Base-by-base conservation (phyloP, 2,329 filamentous ascomycete species). In the Fusarium incarnatum region DNA sequence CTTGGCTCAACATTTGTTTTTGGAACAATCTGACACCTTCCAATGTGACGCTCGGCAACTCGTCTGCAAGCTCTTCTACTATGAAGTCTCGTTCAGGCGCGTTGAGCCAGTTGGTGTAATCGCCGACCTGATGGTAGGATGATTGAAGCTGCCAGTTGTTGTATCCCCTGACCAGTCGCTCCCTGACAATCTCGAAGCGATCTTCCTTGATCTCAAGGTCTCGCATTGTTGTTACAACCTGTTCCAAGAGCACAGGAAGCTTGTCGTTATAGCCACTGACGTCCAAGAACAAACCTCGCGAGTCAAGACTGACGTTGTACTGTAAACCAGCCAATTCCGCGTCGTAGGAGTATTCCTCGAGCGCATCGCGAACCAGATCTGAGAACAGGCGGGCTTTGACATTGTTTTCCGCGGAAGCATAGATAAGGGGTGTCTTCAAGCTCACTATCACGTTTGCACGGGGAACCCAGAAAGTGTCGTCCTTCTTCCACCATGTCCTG, bases 381-480 rank as follows among this genome's bases (percentile, higher is more conserved):
- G 92, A 91, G 78, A 93, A 98, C 8, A 99, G 81, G 60, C 89
- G 89, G 4, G 92, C 88, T 77, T 96, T 94, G 64, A 97, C 89
- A 32, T 88, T 85, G 67, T 92, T 94, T 60, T 92, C 90, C 3
- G 94, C 92, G 7, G 92, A 94, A 3, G 92, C 87, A 77, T 89
- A 90, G n/a, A 92, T 89, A 47, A 97, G 81, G 0, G 94, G 92
- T 63, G 91, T 97, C 73, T 91, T 89, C 71, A 97, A 86, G 72
- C 91, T 93, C 69, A 97, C 88, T 70, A 94, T 88, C 20, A 98
- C 84, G 63, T 94, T 96, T 6, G 93, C 96, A 79, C 97, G 97
- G 11, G 96, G 96, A 12, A 98, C 96, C 94, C 95, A 98, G 81
- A 98, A 99, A 1, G 91, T 94, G 74, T 99, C 96, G 75, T 99